Evolutionary conservation across 1,284 basidiomycete genomes (phyloP).

Genomic region (Tilletia walkeri): DNA sequence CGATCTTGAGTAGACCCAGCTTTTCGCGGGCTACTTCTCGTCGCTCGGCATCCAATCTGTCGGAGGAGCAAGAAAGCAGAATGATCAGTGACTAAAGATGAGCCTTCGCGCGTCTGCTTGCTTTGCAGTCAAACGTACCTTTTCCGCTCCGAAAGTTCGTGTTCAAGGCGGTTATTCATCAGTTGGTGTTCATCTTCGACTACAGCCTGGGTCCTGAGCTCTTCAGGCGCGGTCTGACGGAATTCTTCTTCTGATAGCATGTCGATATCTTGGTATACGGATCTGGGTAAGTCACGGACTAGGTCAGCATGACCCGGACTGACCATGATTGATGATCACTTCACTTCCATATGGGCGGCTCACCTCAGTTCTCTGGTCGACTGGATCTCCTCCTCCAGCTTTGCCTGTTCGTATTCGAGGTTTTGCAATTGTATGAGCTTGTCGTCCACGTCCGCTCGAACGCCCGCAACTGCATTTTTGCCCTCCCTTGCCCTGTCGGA

Average conservation of each 20-base stretch:
- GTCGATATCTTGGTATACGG: conserved; percentile 11
- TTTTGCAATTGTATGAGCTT: neutral
- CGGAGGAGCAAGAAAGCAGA: neutral
- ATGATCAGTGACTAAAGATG: neutral
- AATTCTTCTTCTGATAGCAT: neutral
- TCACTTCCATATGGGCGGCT: neutral
- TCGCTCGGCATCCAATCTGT: neutral
- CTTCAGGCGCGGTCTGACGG: neutral
- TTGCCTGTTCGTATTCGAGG: conserved; percentile 6
- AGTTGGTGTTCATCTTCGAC: conserved; percentile 5
- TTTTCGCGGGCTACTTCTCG: neutral
- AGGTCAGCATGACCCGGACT: neutral
- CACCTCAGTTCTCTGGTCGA: neutral
- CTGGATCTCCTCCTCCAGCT: neutral
- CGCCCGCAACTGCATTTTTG: conserved; percentile 1
- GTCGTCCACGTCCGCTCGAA: neutral
- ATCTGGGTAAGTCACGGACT: neutral
- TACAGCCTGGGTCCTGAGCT: neutral
- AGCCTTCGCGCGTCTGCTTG: neutral
- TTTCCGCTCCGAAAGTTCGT: conserved; percentile 13
- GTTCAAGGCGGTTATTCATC: neutral
- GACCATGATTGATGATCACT: neutral
- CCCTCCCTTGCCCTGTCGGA: neutral
- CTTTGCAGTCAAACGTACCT: neutral
- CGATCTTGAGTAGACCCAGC: neutral